Evolutionary conservation across 176 grass and related monocot species (phyloP), one percentile per base, ranked within the genome.

Genomic region (Oryza officinalis): DNA sequence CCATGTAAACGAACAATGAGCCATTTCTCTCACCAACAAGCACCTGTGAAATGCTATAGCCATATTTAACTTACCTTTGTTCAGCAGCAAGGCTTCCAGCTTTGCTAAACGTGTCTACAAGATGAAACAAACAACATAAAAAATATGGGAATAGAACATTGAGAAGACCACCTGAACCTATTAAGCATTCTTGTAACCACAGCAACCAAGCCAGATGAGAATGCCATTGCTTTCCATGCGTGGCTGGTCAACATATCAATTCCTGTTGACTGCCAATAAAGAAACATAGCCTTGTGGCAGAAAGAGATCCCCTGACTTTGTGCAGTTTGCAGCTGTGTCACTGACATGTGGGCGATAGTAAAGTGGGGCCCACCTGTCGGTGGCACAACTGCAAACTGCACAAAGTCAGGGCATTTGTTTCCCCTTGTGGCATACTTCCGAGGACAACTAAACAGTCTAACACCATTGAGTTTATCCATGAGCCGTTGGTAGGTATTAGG

Each of bases 71-170:
- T 77, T 85, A 94, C 89, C 92, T 92, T 87, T 82, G 14, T 67
- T 92, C 82, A 49, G 65, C 60, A 94, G 69, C 77, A 94, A 60
- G 78, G 86, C 77, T 63, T 94, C 92, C 84, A 94, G 87, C 81
- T 92, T 94, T 31, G 89, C 84, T 65, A 94, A 83, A 35, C 92
- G 90, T 82, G 79, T 50, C 92, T 89, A 66, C 64, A 79, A 59
- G 77, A 63, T 63, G 37, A 63, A 72, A 27, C 22, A 73, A 82
- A 26, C 15, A 54, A 14, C 13, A 74, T 86, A 69, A 83, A 69
- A 83, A 78, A 54, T 70, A 54, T 10, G 27, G 23, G 20, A 72
- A 73, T 67, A 13, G 76, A 54, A 79, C 57, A 45, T n/a, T 23
- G 17, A 83, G 68, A 67, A 52, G 61, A 83, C 52, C 50, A 76